Conservation (phyloP, 176 grass and related monocot genomes). For the Oryza brachyantha region DNA sequence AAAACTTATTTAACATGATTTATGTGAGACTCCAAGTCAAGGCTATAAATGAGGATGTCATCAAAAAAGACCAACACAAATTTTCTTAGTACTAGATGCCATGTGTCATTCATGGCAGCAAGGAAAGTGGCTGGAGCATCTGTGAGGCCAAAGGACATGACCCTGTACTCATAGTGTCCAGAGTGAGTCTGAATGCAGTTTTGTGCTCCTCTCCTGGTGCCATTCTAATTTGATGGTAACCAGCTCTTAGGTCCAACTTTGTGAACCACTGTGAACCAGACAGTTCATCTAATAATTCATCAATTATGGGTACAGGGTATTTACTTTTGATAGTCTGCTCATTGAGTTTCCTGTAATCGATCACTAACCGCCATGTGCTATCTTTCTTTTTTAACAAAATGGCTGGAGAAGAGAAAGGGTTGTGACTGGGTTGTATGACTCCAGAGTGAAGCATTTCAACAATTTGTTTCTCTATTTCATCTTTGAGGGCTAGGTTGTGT, state of each 20-base stretch:
- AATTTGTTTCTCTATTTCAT: background rate
- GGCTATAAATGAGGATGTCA: no score
- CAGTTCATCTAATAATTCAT: background rate
- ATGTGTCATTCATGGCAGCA: background rate
- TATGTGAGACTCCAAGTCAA: no score
- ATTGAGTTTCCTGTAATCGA: no score
- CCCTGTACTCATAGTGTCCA: background rate
- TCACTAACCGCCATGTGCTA: no score
- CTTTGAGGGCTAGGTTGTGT: background rate
- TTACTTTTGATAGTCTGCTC: no score
- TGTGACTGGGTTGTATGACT: background rate
- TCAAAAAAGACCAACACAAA: background rate
- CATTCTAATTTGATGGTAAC: background rate
- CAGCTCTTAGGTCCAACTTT: background rate
- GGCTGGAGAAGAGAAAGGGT: no score
- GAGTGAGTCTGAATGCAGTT: background rate
- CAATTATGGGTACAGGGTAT: background rate
- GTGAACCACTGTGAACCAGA: background rate
- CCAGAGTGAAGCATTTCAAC: background rate
- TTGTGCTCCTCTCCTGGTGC: background rate
- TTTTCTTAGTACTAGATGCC: rapidly evolving
- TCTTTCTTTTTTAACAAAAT: no score
- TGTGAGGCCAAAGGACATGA: no score
- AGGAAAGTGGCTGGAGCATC: background rate
- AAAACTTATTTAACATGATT: no score